Evolutionary conservation across 1,139 yeast genomes (phyloP).

Genomic region (Sugiyamaella xylanicola): DNA sequence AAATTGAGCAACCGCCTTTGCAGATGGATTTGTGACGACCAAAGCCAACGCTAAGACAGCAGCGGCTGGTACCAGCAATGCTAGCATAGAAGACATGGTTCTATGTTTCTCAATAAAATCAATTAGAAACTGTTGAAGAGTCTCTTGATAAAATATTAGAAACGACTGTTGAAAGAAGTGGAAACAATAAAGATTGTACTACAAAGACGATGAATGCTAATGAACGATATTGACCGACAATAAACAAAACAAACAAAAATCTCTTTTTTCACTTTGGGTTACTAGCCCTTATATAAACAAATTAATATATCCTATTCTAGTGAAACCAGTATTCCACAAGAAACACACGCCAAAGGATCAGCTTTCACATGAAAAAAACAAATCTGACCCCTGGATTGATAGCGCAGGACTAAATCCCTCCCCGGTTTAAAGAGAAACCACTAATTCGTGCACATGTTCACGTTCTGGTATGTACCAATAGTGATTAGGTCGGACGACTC

Average conservation of each 20-base stretch:
- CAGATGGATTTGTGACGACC: conserved; percentile 25
- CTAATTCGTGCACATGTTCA: conserved; percentile 13
- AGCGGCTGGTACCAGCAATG: conserved; percentile 22
- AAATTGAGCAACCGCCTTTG: conserved; percentile 32
- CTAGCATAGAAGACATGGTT: conserved; percentile 11
- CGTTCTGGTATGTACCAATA: conserved; percentile 5
- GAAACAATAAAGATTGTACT: neutral
- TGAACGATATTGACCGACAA: neutral
- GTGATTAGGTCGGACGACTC: conserved; percentile 6
- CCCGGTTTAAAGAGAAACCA: conserved; percentile 1
- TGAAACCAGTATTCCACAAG: neutral
- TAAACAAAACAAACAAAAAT: too few species aligned
- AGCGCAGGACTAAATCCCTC: neutral
- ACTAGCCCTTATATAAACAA: neutral
- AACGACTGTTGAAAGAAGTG: neutral
- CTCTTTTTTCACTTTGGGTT: neutral
- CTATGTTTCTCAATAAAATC: neutral
- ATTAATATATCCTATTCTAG: neutral
- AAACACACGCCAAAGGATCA: neutral
- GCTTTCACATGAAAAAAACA: conserved; percentile 3
- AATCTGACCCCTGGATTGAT: conserved; percentile 8
- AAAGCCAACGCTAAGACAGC: conserved; percentile 26
- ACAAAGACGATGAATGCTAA: neutral
- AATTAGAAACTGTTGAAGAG: neutral
- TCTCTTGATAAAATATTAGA: neutral